A percentile compares a stretch with the other conserved stretches of the same genome.
Evolutionary conservation across 2,329 filamentous ascomycete species (phyloP).

Genomic region (Colletotrichum aenigma): DNA sequence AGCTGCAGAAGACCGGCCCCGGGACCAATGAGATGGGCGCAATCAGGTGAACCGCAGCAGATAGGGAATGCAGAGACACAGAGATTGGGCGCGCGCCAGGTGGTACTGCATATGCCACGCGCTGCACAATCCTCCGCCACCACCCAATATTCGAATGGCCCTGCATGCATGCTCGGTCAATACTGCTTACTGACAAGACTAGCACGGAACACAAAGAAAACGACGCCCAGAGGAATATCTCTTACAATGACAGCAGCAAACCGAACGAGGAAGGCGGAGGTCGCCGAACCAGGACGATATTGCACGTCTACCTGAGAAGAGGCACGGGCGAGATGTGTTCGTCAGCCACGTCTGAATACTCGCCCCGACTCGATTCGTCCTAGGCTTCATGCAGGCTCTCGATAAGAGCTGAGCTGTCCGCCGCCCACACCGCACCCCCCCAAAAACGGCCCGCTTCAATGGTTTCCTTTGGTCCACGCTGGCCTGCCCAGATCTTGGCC

Average conservation of each 20-base stretch:
- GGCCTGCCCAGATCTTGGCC: neutral
- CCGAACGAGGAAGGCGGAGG: neutral
- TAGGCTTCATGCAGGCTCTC: neutral
- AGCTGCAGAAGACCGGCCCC: neutral
- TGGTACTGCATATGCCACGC: conserved; percentile 14
- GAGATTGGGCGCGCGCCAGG: neutral
- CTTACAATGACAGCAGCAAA: neutral
- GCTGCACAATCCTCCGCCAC: conserved; percentile 15
- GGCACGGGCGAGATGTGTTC: neutral
- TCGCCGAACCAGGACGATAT: neutral
- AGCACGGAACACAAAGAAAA: neutral
- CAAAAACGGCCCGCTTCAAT: neutral
- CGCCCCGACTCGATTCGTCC: neutral
- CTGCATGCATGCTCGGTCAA: conserved; percentile 13
- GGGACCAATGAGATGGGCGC: neutral
- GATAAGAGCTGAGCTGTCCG: neutral
- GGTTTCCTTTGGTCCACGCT: neutral
- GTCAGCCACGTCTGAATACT: neutral
- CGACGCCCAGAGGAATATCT: neutral
- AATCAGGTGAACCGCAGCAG: neutral
- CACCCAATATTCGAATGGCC: conserved; percentile 5
- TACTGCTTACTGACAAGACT: neutral
- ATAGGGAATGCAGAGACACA: neutral
- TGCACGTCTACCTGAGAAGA: neutral
- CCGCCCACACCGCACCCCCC: neutral